Evolutionary conservation across 202 grass and related monocot genomes (phyloP).

Genomic region (Bolboschoenoplectus hybrid): DNA sequence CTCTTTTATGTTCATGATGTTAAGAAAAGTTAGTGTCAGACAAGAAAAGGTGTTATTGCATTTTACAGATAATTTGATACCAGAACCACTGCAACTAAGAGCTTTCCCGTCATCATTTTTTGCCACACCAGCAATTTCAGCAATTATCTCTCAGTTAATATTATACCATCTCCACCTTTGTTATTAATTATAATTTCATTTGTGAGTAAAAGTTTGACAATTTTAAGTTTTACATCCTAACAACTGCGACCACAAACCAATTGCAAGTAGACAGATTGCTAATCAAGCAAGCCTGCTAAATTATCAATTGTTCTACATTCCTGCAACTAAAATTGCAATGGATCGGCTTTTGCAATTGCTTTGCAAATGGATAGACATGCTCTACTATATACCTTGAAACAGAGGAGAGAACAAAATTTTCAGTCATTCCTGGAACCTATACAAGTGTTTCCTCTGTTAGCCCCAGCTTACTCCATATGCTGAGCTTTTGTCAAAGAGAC

Average conservation of each 20-base stretch:
- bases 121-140: neutral
- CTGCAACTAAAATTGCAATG: neutral
- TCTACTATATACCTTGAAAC: neutral
- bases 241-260: neutral
- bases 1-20: neutral
- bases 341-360: neutral
- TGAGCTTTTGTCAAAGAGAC: neutral
- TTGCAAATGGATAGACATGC: neutral
- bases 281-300: neutral
- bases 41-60: neutral
- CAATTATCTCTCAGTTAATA: neutral
- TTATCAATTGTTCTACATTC: neutral
- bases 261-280: neutral
- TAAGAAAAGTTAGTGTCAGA: neutral
- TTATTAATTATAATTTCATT: neutral
- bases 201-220: neutral
- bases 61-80: neutral
- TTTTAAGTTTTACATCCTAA: neutral
- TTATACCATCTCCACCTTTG: neutral
- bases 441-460: constrained; percentile 6
- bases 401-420: constrained; percentile 1
- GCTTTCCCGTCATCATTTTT: neutral
- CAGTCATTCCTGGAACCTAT: constrained; percentile 2
- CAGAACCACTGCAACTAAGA: neutral
- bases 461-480: neutral